Conservation (phyloP, 805 yeast genomes). For the Candida saitoana region DNA sequence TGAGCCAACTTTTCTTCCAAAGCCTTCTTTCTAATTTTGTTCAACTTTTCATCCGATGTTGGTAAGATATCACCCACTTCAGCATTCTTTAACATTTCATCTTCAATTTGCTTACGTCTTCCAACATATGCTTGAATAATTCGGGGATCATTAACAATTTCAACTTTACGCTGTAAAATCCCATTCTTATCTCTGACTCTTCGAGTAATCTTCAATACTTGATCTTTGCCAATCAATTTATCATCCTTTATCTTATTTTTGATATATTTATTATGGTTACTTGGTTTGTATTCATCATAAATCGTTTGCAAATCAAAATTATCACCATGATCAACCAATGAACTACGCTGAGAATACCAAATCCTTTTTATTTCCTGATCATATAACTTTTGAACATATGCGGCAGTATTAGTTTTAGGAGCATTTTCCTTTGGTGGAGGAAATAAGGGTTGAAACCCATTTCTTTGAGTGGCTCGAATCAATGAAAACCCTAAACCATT, state of each 20-base stretch:
- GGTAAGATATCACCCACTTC: conserved; percentile 71
- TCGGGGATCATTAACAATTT: conserved; percentile 77
- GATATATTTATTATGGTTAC: conserved; percentile 27
- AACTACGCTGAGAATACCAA: conserved; percentile 80
- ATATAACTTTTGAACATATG: conserved; percentile 79
- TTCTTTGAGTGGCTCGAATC: conserved; percentile 89
- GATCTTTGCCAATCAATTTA: conserved; percentile 18
- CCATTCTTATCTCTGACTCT: conserved; percentile 82
- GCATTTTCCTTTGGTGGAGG: conserved; percentile 33
- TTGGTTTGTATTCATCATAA: conserved; percentile 36
- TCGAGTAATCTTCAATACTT: conserved; percentile 56
- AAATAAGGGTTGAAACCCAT: conserved; percentile 61
- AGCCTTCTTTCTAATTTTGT: conserved; percentile 68
- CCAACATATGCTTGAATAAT: conserved; percentile 81
- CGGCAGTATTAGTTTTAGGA: conserved; percentile 39
- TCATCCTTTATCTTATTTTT: conserved; percentile 34
- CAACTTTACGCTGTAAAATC: conserved; percentile 74
- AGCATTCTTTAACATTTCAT: conserved; percentile 48
- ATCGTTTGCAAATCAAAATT: conserved; percentile 36
- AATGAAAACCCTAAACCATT: conserved; percentile 87
- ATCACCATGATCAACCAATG: conserved; percentile 41
- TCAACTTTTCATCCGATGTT: conserved; percentile 80
- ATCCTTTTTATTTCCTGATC: conserved; percentile 85
- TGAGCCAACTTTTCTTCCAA: conserved; percentile 82
- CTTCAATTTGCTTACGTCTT: conserved; percentile 63